Evolutionary conservation across 306 rosid species (phyloP), one percentile per base, ranked within the genome.

Genomic region (Hylodesmum podocarpum): DNA sequence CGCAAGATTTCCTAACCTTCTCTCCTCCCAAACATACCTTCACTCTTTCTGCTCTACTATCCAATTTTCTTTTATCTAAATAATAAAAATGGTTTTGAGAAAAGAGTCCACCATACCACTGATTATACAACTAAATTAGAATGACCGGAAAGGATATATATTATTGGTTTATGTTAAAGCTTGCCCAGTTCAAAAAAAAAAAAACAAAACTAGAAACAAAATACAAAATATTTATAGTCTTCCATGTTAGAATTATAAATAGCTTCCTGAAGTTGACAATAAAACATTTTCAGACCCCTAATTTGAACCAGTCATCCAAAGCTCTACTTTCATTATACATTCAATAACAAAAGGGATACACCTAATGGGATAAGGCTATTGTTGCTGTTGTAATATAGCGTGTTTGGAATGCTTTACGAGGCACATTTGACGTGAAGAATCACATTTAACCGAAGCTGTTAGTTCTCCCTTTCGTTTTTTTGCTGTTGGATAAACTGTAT

Each of bases 181-280:
- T 49, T 49, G 50, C 50, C 12, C 36, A 47, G 70, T 49, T 61
- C 63, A 59, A 43, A 75, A 50, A 83, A 79, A 64, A 64, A 36
- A 59, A 43, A 75, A 50, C 79, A 79, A 64, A 64, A 36, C 37
- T 53, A 37, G 39, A 70, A 70, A 62, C 50, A 31, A 29, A 75
- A 63, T 13, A 55, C 18, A 55, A 25, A 55, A 55, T 28, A 9
- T 28, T 25, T 6, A 55, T 11, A 75, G 25, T 24, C 49, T 51
- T 69, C 81, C 67, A 59, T 39, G 31, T 28, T 19, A 72, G 66
- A 72, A 21, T 59, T 66, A 49, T n/a, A n/a, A n/a, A n/a, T n/a
- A 29, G 51, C 68, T 21, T 67, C 47, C 18, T 7, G 27, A 13
- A 73, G 58, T 57, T 61, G 66, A 25, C 36, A 18, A 61, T 51